A percentile compares a stretch with the other conserved stretches of the same genome.
Conservation (phyloP, 441 rosid genomes). For the Rhodomyrtus psidioides region DNA sequence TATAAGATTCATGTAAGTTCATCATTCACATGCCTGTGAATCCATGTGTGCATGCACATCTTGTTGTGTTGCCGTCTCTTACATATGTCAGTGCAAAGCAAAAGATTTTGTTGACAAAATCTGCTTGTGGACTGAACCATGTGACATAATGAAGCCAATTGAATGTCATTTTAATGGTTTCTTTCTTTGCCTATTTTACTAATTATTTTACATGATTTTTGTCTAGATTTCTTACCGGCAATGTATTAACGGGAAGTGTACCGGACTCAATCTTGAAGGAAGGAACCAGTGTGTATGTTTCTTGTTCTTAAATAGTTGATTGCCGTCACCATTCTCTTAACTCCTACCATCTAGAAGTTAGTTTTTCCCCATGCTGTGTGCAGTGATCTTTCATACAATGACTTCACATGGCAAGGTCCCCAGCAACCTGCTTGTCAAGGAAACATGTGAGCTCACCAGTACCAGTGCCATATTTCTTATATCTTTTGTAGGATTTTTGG, state of each 20-base stretch:
- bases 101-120: not conserved
- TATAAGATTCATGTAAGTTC: conserved; percentile 19
- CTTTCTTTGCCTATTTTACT: not conserved
- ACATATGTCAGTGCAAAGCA: not conserved
- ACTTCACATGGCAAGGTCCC: conserved; percentile 59
- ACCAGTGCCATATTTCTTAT: not conserved
- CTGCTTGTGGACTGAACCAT: not conserved
- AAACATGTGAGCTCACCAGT: conserved; percentile 34
- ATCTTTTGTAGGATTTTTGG: not conserved
- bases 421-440: conserved; percentile 50
- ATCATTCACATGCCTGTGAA: not conserved
- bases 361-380: not conserved
- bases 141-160: not conserved
- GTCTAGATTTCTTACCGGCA: conserved; percentile 25
- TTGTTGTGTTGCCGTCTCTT: not conserved
- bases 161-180: not conserved
- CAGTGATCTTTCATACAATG: conserved; percentile 92
- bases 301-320: not conserved
- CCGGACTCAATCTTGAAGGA: not conserved
- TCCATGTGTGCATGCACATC: not conserved
- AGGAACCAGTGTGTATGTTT: conserved; percentile 16
- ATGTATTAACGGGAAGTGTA: conserved; percentile 10
- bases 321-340: not conserved
- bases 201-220: not conserved
- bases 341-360: not conserved